Conservation (phyloP, 805 yeast species). For the Candida hungchunana region DNA sequence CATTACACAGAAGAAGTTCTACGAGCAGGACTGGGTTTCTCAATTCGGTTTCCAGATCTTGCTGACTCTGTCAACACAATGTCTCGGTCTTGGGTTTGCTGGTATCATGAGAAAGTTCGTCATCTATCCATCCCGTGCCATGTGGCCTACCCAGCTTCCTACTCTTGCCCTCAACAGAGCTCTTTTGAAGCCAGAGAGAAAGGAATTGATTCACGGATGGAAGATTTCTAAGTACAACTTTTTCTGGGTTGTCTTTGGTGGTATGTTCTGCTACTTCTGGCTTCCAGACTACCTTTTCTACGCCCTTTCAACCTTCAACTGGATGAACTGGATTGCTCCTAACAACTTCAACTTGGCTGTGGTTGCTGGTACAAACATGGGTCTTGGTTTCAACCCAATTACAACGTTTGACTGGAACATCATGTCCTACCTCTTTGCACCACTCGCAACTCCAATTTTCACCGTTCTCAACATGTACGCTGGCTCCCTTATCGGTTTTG, state of each 20-base stretch:
- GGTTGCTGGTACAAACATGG: constrained; percentile 43
- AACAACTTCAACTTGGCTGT: constrained; percentile 42
- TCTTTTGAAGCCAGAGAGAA: constrained; percentile 34
- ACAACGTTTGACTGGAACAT: constrained; percentile 52
- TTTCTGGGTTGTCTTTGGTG: constrained; percentile 28
- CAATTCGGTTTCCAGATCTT: constrained; percentile 49
- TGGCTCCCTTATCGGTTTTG: constrained; percentile 33
- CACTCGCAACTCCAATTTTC: constrained; percentile 43
- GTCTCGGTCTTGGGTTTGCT: constrained; percentile 65
- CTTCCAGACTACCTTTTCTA: constrained; percentile 39
- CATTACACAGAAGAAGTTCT: constrained; percentile 30
- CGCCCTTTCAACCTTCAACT: constrained; percentile 42
- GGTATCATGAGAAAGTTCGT: constrained; percentile 56
- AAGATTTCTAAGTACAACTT: constrained; percentile 32
- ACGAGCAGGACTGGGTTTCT: constrained; percentile 27
- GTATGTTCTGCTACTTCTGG: constrained; percentile 42
- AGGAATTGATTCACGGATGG: constrained; percentile 32
- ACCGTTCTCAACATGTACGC: constrained; percentile 29
- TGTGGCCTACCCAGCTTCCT: constrained; percentile 54
- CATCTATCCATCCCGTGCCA: constrained; percentile 45
- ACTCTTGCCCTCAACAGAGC: constrained; percentile 46
- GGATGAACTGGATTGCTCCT: constrained; percentile 59
- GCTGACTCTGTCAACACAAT: constrained; percentile 51
- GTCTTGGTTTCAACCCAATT: constrained; percentile 51
- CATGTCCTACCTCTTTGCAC: constrained; percentile 24